Base-by-base conservation (phyloP, 2,329 filamentous ascomycete species). In the Alternaria brassicicola region DNA sequence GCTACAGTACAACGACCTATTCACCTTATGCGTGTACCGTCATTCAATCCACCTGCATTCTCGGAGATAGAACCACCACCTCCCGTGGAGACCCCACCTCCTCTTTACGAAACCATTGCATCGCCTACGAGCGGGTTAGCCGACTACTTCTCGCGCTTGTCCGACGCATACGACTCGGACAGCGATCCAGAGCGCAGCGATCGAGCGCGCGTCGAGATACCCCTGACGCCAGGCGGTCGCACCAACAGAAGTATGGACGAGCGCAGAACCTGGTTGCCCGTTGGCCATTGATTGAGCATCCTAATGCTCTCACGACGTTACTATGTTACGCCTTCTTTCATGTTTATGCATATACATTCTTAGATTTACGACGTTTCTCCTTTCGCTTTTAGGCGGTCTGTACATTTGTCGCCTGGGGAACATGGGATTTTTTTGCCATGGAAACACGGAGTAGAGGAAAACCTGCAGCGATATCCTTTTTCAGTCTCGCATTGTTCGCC, bases 21-120 rank as follows among this genome's bases (percentile, higher is more conserved):
- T 51, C 93, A 97, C 75, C 84, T 97, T 2, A 79, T 96, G 30
- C 88, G 93, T 23, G 85, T 87, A 6, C 93, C 93, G 0, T 96
- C 92, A 0, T 96, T 93, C 79, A 93, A 93, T 58, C 93, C 93
- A 2, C 93, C 93, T 0, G 87, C 91, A 0, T 97, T 96, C 71
- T 89, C 95, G 61, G 92, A 92, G 5, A 90, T 96, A 52, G 84
- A 88, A 5, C 88, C 90, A 0, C 90, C 91, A 4, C 90, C 90
- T 49, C 87, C 89, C 1, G 76, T 90, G 15, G 82, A 90, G 63
- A 96, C 92, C 0, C 93, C 93, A 1, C 93, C 93, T 7, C 93
- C 93, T 1, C 87, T 90, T 56, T 97, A 97, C 74, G 91, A 94
- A 58, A 83, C 84, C 3, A 90, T 96, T 35, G 86, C 95, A 1